Evolutionary conservation across 495 filamentous ascomycete genomes (phyloP).

Genomic region (Talaromyces liani): DNA sequence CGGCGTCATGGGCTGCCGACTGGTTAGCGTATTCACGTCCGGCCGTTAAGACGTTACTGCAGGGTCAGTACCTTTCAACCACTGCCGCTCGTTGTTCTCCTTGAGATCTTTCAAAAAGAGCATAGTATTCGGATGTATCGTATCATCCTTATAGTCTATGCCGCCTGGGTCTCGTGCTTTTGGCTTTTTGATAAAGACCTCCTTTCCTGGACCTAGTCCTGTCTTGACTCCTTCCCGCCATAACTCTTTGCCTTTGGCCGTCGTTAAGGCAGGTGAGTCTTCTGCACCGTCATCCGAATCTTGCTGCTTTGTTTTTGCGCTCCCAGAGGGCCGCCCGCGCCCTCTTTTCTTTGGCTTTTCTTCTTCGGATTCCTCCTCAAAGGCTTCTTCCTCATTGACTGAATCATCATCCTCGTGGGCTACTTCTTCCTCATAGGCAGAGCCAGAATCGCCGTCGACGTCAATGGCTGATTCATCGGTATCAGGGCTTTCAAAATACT

Average conservation of each 20-base stretch:
- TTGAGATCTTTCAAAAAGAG: slow-evolving; percentile 69
- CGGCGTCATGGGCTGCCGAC: slow-evolving; percentile 57
- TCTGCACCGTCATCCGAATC: slow-evolving; percentile 7
- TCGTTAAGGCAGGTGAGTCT: neutral
- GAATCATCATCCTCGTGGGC: slow-evolving; percentile 13
- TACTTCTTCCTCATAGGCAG: slow-evolving; percentile 20
- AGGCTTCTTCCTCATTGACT: slow-evolving; percentile 24
- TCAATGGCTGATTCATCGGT: slow-evolving; percentile 20
- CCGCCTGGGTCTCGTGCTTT: slow-evolving; percentile 61
- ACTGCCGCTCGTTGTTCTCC: slow-evolving; percentile 70
- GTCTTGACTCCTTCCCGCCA: slow-evolving; percentile 52
- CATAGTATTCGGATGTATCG: slow-evolving; percentile 74
- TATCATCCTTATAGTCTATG: slow-evolving; percentile 58
- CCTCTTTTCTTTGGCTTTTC: slow-evolving; percentile 13
- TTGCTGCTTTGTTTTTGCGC: slow-evolving; percentile 12
- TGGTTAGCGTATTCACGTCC: neutral
- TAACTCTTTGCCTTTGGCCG: slow-evolving; percentile 39
- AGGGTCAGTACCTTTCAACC: slow-evolving; percentile 60
- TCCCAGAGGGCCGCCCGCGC: slow-evolving; percentile 9
- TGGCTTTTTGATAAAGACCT: slow-evolving; percentile 61
- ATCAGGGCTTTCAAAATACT: slow-evolving; percentile 42
- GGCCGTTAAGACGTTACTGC: neutral
- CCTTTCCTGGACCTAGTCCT: slow-evolving; percentile 51
- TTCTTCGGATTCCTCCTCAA: slow-evolving; percentile 16
- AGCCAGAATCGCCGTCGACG: slow-evolving; percentile 20